Evolutionary conservation across 129 eudicot genomes (phyloP), one percentile per base, ranked within the genome.

Genomic region (Sambucus nigra): DNA sequence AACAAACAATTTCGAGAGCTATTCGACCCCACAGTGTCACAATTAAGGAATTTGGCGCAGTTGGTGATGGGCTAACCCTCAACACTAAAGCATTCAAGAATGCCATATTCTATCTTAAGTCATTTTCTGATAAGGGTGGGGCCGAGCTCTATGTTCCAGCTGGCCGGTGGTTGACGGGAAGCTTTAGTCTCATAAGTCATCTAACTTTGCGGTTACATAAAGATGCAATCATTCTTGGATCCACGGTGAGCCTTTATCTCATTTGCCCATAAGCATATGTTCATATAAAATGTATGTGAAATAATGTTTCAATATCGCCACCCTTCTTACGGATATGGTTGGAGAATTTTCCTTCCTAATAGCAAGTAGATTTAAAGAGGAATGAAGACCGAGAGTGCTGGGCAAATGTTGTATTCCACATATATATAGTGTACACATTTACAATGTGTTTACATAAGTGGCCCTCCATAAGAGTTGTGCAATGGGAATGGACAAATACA

Each of bases 151-250:
- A 35, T 39, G 62, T 57, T 33, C 62, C 62, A 13, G 62, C 45
- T 33, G 62, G 62, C 24, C 49, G 62, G 35, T 57, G 62, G 62
- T 39, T 57, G 62, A 57, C 62, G 24, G 62, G 62, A 57, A 57
- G 62, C 62, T 57, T 57, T 50, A 57, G 38, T 27, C 62, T 57
- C 9, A 57, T 57, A 48, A 57, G 62, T 57, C 62, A 57, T 26
- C 47, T 57, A 22, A 57, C 62, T 6, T 24, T 57, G 51, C 50
- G 33, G 32, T 39, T 57, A n/a, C 49, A 57, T 24, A 57, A 39
- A 11, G 62, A 57, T 57, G 62, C 62, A 24, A 25, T 33, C 7
- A 57, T 57, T 57, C 24, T 57, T 15, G 62, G 51, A 38, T 57
- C 62, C 8, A 40, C 49, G 51, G 62, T 57, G 62, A 57, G 62